Base-by-base conservation (phyloP, 331 rosid species). In the Prunus yedoensis region DNA sequence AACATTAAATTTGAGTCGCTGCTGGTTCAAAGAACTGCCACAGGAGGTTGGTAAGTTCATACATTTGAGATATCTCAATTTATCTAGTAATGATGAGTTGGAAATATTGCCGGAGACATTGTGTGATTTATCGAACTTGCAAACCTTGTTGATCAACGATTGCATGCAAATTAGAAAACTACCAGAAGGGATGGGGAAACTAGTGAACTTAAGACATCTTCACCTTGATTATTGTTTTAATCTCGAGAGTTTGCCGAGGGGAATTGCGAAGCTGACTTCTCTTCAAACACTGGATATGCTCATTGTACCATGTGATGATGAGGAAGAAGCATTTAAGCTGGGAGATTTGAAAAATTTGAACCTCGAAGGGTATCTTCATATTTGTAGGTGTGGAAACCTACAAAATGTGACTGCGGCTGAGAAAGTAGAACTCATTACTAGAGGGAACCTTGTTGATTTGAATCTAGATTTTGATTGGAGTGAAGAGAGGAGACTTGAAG, bases 21-120 rank as follows among this genome's bases (percentile, higher is more conserved):
- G 63, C 43, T 2, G 38, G 27, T 21, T 50, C 27, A 10, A 28
- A 46, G 58, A 21, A 20, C 45, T 75, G 5, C 51, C 79, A 13
- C 16, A 28, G 38, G 18, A 52, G 5, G 17, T 75, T 51, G 50
- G 59, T 4, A 16, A 25, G 16, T 64, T 75, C 49, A 51, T 32
- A 20, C 73, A 75, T 66, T 53, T 75, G 73, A 75, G 79, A 75
- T 65, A 64, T 75, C 73, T 75, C 5, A 41, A 75, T 21, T 51
- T 75, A 20, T 65, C 21, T 12, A 2, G 23, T 2, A 75, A 28
- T 16, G 2, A 0, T 21, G 47, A 50, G 1, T n/a, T 74, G 63
- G 16, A 10, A 17, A 49, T 15, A 10, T 21, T 74, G 71, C 78
- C 78, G 5, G 56, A 66, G 12, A 18, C 32, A 8, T 7, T 75